Evolutionary conservation across 352 stramenopile species (phyloP).

Genomic region (Phytopythium montanum): DNA sequence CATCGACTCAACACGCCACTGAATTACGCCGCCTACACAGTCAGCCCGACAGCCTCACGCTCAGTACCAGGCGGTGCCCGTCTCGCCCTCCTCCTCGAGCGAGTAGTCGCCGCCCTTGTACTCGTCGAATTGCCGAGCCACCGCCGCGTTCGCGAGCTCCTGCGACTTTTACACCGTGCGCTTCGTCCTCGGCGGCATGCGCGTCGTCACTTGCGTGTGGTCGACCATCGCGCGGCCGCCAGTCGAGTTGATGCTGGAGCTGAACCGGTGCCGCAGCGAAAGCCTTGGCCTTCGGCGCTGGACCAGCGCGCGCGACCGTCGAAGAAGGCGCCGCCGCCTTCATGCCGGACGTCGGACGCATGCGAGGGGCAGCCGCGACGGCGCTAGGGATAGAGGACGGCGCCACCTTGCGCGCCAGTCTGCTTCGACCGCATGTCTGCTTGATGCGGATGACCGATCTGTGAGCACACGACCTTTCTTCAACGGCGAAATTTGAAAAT

Average conservation of each 20-base stretch:
- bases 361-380: too few species aligned
- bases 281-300: neutral
- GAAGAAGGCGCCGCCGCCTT: neutral
- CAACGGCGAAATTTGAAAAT: too few species aligned
- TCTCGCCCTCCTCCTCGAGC: too few species aligned
- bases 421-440: neutral
- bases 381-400: neutral
- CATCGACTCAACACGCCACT: too few species aligned
- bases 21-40: too few species aligned
- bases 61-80: too few species aligned
- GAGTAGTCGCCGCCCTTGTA: too few species aligned
- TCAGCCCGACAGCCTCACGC: too few species aligned
- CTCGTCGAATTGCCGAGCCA: neutral
- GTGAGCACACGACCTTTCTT: too few species aligned
- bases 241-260: too few species aligned
- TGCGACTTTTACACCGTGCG: neutral
- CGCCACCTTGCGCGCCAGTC: neutral
- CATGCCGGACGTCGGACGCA: neutral
- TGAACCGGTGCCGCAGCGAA: neutral
- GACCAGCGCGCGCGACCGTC: neutral
- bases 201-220: neutral
- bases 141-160: slow-evolving; percentile 1
- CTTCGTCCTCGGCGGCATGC: neutral
- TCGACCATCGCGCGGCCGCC: neutral
- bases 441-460: too few species aligned